Base-by-base conservation (phyloP, 2,329 filamentous ascomycete genomes). In the Epichloe brachyelytri region DNA sequence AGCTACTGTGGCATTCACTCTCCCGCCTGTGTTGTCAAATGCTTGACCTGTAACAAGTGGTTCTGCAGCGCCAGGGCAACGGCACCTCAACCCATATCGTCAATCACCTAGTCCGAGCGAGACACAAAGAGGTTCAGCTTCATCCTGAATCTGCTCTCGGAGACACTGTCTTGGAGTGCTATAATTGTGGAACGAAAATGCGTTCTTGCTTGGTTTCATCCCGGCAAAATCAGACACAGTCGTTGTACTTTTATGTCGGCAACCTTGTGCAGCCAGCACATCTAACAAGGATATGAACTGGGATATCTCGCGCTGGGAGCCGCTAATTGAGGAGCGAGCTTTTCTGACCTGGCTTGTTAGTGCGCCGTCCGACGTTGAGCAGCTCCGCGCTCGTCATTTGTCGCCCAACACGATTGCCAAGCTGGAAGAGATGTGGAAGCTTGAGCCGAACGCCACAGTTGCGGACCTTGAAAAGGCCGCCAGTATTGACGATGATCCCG, bases 111-210 rank as follows among this genome's bases (percentile, higher is more conserved):
- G 93, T 98, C 54, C 86, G 94, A 62, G 91, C 94, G 57, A 86
- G 93, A 56, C 93, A 98, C 74, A 98, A 97, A 75, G 94, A 98
- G 72, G 93, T 98, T 49, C 91, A 96, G 68, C 81, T 98, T 51
- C 93, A 98, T 66, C 91, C 93, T 7, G 83, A 85, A 59, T 97
- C 93, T 17, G 84, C 89, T 7, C 82, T 98, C 11, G 93, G 93
- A 56, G 94, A 98, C 65, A 98, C 93, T 1, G 88, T 94, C 38
- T 79, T 98, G 55, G 93, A 98, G 73, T 98, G 93, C 72, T 98
- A 98, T 74, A 97, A 96, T 71, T 98, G 93, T 68, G 93, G 91
- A 45, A 96, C 88, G n/a, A 97, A 96, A 98, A 98, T 66, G 91
- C 96, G 46, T 98, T 98, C 60, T 76, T 97, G 37, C 83, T 98